phyloP scores from a whole-genome alignment of 2,329 filamentous ascomycete genomes.

The Diaporthe ilicicola region DNA sequence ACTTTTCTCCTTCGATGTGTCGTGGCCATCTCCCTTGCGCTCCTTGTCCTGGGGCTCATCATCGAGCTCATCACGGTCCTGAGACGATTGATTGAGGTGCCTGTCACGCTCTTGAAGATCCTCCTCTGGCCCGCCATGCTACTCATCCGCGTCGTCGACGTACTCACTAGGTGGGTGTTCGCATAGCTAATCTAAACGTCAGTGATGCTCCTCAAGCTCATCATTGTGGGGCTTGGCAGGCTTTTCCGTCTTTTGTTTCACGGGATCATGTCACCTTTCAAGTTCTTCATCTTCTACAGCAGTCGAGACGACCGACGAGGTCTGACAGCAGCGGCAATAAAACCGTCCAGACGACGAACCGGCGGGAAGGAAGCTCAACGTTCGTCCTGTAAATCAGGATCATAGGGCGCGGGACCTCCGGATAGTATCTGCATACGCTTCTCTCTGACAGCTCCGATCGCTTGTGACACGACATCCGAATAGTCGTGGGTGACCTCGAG shows the following conservation, averaged over 20 bases:
- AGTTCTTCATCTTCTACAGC: neutral
- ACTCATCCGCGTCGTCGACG: neutral
- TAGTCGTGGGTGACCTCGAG: neutral
- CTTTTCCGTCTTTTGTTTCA: neutral
- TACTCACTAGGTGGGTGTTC: no score
- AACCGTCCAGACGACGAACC: no score
- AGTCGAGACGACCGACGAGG: neutral
- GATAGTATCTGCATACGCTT: neutral
- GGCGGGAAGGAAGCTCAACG: neutral
- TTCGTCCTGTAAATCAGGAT: neutral
- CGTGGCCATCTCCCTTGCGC: neutral
- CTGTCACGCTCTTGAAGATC: neutral
- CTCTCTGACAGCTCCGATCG: neutral
- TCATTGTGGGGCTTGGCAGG: neutral
- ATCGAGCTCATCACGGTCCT: neutral
- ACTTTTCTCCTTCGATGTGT: neutral
- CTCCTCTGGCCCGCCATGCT: neutral
- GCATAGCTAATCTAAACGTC: no score
- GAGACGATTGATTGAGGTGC: neutral
- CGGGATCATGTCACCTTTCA: neutral
- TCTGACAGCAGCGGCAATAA: neutral
- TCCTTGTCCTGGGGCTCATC: neutral
- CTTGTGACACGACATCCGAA: neutral
- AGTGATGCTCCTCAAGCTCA: neutral
- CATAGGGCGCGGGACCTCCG: neutral